Evolutionary conservation across 352 stramenopile species (phyloP).

Genomic region (Globisporangium cylindrosporum): DNA sequence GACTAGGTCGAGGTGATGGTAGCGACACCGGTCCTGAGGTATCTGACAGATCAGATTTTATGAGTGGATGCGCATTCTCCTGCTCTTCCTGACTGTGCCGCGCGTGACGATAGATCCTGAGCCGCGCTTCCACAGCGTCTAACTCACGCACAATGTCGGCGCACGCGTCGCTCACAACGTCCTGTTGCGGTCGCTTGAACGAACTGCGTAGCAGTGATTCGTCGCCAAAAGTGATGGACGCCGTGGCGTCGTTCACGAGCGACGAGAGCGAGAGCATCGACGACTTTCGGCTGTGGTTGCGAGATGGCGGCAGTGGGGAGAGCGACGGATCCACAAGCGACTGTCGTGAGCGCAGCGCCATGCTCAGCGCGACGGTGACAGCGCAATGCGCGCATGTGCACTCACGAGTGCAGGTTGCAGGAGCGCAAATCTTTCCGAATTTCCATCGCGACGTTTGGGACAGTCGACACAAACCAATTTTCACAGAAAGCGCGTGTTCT

Average conservation of each 20-base stretch:
- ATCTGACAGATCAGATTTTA: background rate
- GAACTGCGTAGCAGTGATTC: background rate
- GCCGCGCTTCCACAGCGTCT: slow-evolving; percentile 30
- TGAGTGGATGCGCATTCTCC: background rate
- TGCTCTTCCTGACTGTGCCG: background rate
- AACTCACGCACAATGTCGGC: slow-evolving; percentile 43
- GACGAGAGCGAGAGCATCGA: slow-evolving; percentile 22
- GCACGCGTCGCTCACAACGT: slow-evolving; percentile 32
- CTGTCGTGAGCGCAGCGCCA: background rate
- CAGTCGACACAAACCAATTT: background rate
- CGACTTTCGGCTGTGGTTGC: slow-evolving; percentile 6
- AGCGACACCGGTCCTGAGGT: background rate
- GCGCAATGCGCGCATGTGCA: background rate
- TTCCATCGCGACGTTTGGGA: background rate
- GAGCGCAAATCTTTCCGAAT: background rate
- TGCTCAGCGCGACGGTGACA: background rate
- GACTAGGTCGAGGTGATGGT: slow-evolving; percentile 14
- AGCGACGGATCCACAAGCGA: background rate
- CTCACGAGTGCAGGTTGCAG: background rate
- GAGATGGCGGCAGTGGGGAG: background rate
- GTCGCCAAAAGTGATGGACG: slow-evolving; percentile 5
- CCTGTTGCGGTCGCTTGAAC: background rate
- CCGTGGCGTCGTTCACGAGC: slow-evolving; percentile 14
- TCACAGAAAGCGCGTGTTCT: too few species aligned
- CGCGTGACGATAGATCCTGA: slow-evolving; percentile 25